phyloP scores from a whole-genome alignment of 1,139 yeast genomes.

The Taphrina flavorubra region DNA sequence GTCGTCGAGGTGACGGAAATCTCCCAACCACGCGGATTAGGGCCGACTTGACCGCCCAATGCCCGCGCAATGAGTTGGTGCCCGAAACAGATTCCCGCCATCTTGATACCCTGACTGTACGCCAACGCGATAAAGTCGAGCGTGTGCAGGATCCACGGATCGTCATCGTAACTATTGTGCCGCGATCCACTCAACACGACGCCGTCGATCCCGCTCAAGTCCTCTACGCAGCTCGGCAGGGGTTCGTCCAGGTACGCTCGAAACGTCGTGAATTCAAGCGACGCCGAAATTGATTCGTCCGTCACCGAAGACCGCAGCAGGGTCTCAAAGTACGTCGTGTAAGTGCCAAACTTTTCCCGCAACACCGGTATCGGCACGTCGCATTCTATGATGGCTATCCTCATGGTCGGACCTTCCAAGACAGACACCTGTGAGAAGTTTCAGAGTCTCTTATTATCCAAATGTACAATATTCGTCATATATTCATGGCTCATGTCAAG shows the following conservation, averaged over 20 bases:
- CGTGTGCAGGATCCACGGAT: slow-evolving; percentile 7
- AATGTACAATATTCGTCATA: no score
- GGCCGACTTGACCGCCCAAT: slow-evolving; percentile 64
- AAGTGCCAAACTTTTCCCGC: slow-evolving; percentile 34
- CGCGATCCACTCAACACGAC: slow-evolving; percentile 70
- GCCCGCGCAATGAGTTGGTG: slow-evolving; percentile 77
- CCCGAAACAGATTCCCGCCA: slow-evolving; percentile 70
- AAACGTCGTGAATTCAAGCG: slow-evolving; percentile 52
- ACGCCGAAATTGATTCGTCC: neutral
- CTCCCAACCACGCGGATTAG: slow-evolving; percentile 75
- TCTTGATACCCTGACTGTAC: slow-evolving; percentile 48
- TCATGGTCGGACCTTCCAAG: slow-evolving; percentile 2
- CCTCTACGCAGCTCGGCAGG: slow-evolving; percentile 52
- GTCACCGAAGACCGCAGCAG: slow-evolving; percentile 23
- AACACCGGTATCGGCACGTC: slow-evolving; percentile 43
- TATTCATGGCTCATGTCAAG: neutral
- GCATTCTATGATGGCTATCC: slow-evolving; percentile 44
- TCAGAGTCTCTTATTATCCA: no score
- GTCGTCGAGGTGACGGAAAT: slow-evolving; percentile 64
- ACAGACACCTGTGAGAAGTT: no score
- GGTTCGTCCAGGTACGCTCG: slow-evolving; percentile 55
- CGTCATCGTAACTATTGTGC: slow-evolving; percentile 23
- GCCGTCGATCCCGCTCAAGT: slow-evolving; percentile 54
- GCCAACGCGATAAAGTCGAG: slow-evolving; percentile 1
- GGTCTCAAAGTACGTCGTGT: slow-evolving; percentile 41